Percentiles rank a stretch among this genome's conserved stretches.
phyloP scores from a whole-genome alignment of 139 green algal genomes.

The Pleodorina starrii region DNA sequence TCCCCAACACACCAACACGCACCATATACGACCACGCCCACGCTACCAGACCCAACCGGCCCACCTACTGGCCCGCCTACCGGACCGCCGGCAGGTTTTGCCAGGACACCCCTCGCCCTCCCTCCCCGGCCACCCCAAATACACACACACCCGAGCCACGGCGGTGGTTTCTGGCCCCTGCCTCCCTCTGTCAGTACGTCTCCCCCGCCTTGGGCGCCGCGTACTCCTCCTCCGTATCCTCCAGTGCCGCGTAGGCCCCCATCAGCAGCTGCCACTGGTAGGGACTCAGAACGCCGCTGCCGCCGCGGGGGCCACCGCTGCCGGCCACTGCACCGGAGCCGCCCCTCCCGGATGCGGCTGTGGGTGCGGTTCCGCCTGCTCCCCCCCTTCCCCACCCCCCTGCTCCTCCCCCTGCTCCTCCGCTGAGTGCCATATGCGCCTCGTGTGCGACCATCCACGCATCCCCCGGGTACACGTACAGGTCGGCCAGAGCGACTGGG shows the following conservation, averaged over 20 bases:
- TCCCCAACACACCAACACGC: no score
- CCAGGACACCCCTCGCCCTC: no score
- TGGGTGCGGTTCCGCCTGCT: background rate
- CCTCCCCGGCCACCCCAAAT: no score
- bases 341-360: background rate
- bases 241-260: conserved; percentile 27
- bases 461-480: conserved; percentile 44
- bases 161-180: no score
- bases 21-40: no score
- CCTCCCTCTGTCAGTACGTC: conserved; percentile 28
- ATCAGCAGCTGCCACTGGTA: conserved; percentile 37
- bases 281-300: background rate
- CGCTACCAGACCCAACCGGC: no score
- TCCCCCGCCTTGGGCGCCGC: conserved; percentile 4
- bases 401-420: background rate
- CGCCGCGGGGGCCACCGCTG: background rate
- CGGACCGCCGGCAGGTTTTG: no score
- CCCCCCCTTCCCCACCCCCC: no score
- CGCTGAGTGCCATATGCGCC: conserved; percentile 21
- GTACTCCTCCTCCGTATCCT: conserved; percentile 37
- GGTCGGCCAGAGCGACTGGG: conserved; percentile 40
- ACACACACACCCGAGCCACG: no score
- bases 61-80: no score
- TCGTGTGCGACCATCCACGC: conserved; percentile 41
- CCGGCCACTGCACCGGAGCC: background rate